A percentile compares a stretch with the other conserved stretches of the same genome.
Evolutionary conservation across 2,329 filamentous ascomycete species (phyloP).

Genomic region (Fusarium coicis): DNA sequence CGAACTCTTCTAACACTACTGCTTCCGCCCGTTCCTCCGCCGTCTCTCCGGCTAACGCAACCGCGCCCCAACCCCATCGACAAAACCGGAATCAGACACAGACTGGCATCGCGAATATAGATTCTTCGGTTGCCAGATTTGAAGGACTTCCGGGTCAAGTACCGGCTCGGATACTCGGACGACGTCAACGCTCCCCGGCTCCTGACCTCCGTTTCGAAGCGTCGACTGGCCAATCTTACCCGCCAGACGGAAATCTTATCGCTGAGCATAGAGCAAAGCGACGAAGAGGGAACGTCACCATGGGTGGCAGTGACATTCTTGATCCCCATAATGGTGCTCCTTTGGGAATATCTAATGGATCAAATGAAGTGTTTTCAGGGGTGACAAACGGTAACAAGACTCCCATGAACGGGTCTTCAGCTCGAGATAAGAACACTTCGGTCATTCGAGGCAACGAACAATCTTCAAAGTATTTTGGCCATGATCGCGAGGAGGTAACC

Average conservation of each 20-base stretch:
- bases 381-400: constrained; percentile 62
- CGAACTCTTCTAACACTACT: constrained; percentile 59
- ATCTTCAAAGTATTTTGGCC: constrained; percentile 74
- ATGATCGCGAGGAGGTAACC: constrained; percentile 92
- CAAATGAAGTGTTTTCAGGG: constrained; percentile 49
- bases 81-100: constrained; percentile 42
- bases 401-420: constrained; percentile 66
- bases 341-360: constrained; percentile 52
- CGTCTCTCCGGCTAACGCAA: constrained; percentile 6
- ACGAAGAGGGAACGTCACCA: constrained; percentile 73
- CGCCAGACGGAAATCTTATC: constrained; percentile 29
- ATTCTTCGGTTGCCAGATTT: constrained; percentile 48
- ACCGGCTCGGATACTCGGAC: constrained; percentile 60
- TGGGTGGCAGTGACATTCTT: constrained; percentile 65
- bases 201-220: constrained; percentile 49
- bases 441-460: constrained; percentile 18
- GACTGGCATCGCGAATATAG: constrained; percentile 54
- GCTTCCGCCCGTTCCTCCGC: constrained; percentile 53
- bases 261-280: constrained; percentile 51
- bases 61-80: constrained; percentile 39
- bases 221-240: constrained; percentile 43
- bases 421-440: constrained; percentile 40
- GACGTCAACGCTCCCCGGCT: constrained; percentile 62
- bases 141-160: constrained; percentile 41
- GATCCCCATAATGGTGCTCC: constrained; percentile 67